A percentile compares a stretch with the other conserved stretches of the same genome.
These are phyloP conservation scores for Trypanosoma melophagium DNA, from an alignment of 208 protist species.

Conservation along the genomic window DNA sequence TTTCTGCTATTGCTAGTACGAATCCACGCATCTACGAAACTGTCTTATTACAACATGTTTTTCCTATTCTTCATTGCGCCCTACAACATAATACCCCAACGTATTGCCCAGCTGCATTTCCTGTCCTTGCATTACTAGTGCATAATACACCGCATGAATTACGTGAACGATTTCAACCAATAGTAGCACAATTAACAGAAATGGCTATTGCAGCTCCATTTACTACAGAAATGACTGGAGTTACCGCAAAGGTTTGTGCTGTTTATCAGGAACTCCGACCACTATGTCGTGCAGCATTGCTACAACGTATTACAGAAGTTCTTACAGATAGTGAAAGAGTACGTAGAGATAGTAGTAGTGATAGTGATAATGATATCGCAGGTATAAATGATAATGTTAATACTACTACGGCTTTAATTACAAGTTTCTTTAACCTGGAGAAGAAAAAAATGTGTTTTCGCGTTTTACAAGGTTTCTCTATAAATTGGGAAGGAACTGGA, in stretches of 20 bases:
- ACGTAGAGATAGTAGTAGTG: neutral
- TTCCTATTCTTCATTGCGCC: slow-evolving; percentile 49
- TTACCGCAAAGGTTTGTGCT: slow-evolving; percentile 43
- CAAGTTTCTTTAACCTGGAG: slow-evolving; percentile 25
- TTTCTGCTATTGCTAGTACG: slow-evolving; percentile 37
- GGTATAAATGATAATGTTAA: neutral
- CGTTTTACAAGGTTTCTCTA: slow-evolving; percentile 50
- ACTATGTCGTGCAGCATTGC: slow-evolving; percentile 34
- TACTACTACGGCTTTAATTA: neutral
- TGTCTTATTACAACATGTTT: slow-evolving; percentile 38
- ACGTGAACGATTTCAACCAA: slow-evolving; percentile 22
- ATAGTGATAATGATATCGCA: neutral
- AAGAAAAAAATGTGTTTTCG: slow-evolving; percentile 70
- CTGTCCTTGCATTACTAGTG: slow-evolving; percentile 54
- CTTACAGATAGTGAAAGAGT: slow-evolving; percentile 31
- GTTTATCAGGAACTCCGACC: slow-evolving; percentile 51
- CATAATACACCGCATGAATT: slow-evolving; percentile 56
- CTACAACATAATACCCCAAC: slow-evolving; percentile 30
- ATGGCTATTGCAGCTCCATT: slow-evolving; percentile 51
- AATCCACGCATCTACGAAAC: slow-evolving; percentile 47
- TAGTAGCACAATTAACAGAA: slow-evolving; percentile 39
- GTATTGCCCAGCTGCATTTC: slow-evolving; percentile 51
- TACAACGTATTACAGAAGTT: slow-evolving; percentile 51
- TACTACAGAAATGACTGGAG: slow-evolving; percentile 39
- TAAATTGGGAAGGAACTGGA: slow-evolving; percentile 52